Evolutionary conservation across 2,329 filamentous ascomycete species (phyloP), one percentile per base, ranked within the genome.

Genomic region (Arthrinium phaeospermum): DNA sequence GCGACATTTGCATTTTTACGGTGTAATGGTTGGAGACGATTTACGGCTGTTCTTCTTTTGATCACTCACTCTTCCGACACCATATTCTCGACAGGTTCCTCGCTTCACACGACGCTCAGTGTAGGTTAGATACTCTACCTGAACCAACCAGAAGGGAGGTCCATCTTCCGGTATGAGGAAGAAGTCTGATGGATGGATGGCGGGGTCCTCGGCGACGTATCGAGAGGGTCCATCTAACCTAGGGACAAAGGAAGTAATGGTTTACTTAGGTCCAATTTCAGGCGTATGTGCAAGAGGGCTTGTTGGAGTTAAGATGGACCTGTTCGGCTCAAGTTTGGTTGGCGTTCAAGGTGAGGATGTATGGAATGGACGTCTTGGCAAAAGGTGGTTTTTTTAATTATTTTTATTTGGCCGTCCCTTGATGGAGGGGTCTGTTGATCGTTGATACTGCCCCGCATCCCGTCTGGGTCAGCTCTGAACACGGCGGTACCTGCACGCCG

Each of bases 1-100:
- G 80, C 80, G 80, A 79, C 76, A 72, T 76, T 74, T 78, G 78
- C 77, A 80, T 70, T 78, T 75, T 76, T 77, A 77, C 77, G 77
- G 77, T 76, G 78, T 76, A 74, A 76, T 76, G 75, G 72, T 77
- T 76, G 75, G 75, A 72, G 76, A 78, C 74, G 77, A 78, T 77
- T 78, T 75, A 78, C 75, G 77, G 75, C 75, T 70, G 71, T 73
- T 70, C 69, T 72, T 76, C 72, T 67, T 73, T 72, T 22, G 67
- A 61, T 64, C 57, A 13, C 57, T 24, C 30, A 34, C 57, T 64
- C 57, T 64, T n/a, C 57, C 57, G 57, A 24, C 57, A 41, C 34
- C 57, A 14, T 68, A 7, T 47, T 30, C 27, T 47, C 67, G 67
- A 68, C 67, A 47, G 67, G 41, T 47, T 68, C 67, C 68, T 51